Evolutionary conservation across 2,329 filamentous ascomycete genomes (phyloP), one percentile per base, ranked within the genome.

Genomic region (Penicillium thymicola): DNA sequence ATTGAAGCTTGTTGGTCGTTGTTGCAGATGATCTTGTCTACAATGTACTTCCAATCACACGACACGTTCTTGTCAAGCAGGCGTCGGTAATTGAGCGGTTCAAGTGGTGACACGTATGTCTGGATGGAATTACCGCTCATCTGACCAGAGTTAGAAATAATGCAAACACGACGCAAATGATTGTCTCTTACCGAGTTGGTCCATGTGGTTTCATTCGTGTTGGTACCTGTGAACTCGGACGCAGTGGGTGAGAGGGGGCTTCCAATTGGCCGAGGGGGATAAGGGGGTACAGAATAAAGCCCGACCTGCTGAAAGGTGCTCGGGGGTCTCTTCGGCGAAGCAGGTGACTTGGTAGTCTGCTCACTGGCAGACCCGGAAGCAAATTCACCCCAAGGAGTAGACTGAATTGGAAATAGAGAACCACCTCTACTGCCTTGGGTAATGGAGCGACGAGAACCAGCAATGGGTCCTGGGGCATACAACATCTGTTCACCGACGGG

Each of bases 1-100:
- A 99, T 97, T 2, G 94, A 99, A 10, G 95, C 94, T 76, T 99
- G 94, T 75, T 99, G 94, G 71, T 99, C 94, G 74, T 99, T 97
- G 79, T 92, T 97, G 84, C 91, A 95, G 64, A 99, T 92, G 71
- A 99, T 99, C 81, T 97, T 97, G 79, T 99, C 93, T 54, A 99
- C 94, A 66, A 99, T 97, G 73, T 96, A 97, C 78, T 94, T 96
- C 94, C 93, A 99, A 78, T 99, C 95, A 78, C 93, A 97, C 69
- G 90, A 96, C 75, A 96, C 91, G 71, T 93, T 96, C 70, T 92
- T 92, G 70, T 99, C 94, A 45, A 97, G 85, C 38, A 99, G 83
- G 54, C 92, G 92, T 59, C 94, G 92, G 70, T 97, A 99, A 76
- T 99, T 97, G 67, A 97, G 83, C 11, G 93, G 94, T 75, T 99